A percentile compares a stretch with the other conserved stretches of the same genome.
Conservation (phyloP, 306 rosid genomes). For the Rosa chinensis region DNA sequence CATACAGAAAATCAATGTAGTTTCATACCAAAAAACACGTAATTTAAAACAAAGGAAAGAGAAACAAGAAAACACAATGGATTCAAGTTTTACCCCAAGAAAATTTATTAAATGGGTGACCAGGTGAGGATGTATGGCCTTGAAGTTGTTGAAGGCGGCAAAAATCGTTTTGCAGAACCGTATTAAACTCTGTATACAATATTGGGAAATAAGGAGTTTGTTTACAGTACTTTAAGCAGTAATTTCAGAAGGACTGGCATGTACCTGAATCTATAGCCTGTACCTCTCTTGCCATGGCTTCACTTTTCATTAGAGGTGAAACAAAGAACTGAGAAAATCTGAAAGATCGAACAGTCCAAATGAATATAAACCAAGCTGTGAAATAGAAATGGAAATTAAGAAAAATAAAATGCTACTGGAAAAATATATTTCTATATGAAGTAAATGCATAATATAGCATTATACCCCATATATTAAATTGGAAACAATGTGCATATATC, state of each 20-base stretch:
- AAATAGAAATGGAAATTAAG: neutral
- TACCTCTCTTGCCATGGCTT: constrained; percentile 94
- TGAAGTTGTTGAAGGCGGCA: constrained; percentile 94
- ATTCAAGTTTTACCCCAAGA: constrained; percentile 59
- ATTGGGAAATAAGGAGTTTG: constrained; percentile 33
- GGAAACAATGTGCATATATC: neutral
- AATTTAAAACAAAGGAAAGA: no score
- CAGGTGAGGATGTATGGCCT: constrained; percentile 50
- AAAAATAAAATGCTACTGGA: neutral
- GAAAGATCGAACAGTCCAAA: constrained; percentile 27
- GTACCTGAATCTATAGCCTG: constrained; percentile 96
- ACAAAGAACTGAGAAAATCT: constrained; percentile 96
- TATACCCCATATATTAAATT: no score
- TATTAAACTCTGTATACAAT: constrained; percentile 75
- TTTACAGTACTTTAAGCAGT: constrained; percentile 17
- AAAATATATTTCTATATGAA: neutral
- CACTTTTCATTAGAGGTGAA: constrained; percentile 84
- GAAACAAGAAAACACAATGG: constrained; percentile 12
- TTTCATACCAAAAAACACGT: constrained; percentile 16
- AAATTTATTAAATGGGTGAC: constrained; percentile 73
- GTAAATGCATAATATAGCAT: neutral
- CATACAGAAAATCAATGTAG: neutral
- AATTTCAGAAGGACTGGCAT: constrained; percentile 19
- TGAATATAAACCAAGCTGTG: constrained; percentile 2
- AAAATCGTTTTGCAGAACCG: constrained; percentile 76